phyloP scores from a whole-genome alignment of 306 rosid genomes.

The Cicer pinnatifidum region DNA sequence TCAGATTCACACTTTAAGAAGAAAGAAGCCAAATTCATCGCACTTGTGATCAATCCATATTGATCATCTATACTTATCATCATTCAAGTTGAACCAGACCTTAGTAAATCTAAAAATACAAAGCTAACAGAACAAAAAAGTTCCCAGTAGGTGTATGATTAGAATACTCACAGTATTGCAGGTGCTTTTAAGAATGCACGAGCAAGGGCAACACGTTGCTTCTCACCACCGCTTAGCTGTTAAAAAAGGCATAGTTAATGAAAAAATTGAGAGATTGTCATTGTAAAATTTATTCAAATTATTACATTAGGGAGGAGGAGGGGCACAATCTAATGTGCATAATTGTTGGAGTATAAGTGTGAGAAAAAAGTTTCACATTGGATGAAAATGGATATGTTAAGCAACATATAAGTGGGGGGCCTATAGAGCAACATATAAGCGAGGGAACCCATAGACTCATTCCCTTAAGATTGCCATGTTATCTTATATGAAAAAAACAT shows the following conservation, averaged over 20 bases:
- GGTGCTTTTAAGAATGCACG: conserved; percentile 96
- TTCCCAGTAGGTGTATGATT: conserved; percentile 23
- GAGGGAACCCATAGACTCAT: too few species aligned
- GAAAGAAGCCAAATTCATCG: conserved; percentile 1
- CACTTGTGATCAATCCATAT: background rate
- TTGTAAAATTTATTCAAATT: conserved; percentile 9
- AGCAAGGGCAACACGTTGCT: conserved; percentile 97
- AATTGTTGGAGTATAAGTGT: background rate
- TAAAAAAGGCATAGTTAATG: conserved; percentile 39
- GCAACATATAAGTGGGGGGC: background rate
- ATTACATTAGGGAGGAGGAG: background rate
- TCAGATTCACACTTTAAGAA: background rate
- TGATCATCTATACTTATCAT: conserved; percentile 4
- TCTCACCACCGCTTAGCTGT: conserved; percentile 97
- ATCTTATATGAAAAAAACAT: conserved; percentile 6
- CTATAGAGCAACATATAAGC: background rate
- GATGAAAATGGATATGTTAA: too few species aligned
- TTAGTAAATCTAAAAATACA: conserved; percentile 19
- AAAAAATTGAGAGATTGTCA: conserved; percentile 34
- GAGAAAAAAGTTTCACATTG: too few species aligned
- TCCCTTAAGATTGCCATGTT: background rate
- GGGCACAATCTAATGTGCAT: background rate
- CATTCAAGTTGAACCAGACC: conserved; percentile 14
- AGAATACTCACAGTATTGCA: conserved; percentile 73
- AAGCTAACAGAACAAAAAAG: conserved; percentile 8